A percentile compares a stretch with the other conserved stretches of the same genome.
phyloP scores from a whole-genome alignment of 139 green algal genomes.

The Chlamydomonas sp. region DNA sequence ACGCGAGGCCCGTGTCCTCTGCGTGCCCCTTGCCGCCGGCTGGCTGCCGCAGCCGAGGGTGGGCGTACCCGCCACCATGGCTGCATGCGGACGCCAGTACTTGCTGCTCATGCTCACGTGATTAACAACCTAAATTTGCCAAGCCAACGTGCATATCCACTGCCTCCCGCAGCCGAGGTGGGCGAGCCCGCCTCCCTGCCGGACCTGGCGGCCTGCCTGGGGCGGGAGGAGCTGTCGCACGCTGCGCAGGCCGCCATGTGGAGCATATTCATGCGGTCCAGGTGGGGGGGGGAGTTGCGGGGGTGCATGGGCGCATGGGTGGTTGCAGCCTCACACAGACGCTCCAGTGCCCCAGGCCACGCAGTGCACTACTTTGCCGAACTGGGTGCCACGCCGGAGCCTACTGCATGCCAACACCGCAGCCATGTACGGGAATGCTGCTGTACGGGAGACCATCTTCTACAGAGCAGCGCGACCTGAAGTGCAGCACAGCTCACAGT shows the following conservation, averaged over 20 bases:
- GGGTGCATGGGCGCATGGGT: not conserved
- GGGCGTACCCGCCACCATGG: not conserved
- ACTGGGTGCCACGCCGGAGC: conserved; percentile 1
- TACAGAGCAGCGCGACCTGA: too few relatives aligned
- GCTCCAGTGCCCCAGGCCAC: not conserved
- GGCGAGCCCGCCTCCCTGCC: conserved; percentile 52
- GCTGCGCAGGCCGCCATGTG: conserved; percentile 61
- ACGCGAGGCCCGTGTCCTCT: not conserved
- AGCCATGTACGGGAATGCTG: too few relatives aligned
- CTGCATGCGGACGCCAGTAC: not conserved
- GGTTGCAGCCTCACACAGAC: not conserved
- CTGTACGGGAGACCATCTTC: too few relatives aligned
- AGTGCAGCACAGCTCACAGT: too few relatives aligned
- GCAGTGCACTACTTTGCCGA: not conserved
- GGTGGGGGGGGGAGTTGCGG: not conserved
- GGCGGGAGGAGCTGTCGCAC: conserved; percentile 37
- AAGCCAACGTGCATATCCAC: not conserved
- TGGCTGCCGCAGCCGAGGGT: not conserved
- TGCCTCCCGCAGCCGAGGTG: conserved; percentile 37
- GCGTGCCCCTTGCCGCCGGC: not conserved
- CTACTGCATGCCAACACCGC: not conserved
- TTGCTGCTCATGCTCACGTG: not conserved
- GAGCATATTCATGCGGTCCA: conserved; percentile 59
- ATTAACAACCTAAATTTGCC: not conserved
- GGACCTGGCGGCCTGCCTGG: conserved; percentile 51